Conservation (phyloP, 2,329 filamentous ascomycete genomes). For the Fusarium liriodendri region DNA sequence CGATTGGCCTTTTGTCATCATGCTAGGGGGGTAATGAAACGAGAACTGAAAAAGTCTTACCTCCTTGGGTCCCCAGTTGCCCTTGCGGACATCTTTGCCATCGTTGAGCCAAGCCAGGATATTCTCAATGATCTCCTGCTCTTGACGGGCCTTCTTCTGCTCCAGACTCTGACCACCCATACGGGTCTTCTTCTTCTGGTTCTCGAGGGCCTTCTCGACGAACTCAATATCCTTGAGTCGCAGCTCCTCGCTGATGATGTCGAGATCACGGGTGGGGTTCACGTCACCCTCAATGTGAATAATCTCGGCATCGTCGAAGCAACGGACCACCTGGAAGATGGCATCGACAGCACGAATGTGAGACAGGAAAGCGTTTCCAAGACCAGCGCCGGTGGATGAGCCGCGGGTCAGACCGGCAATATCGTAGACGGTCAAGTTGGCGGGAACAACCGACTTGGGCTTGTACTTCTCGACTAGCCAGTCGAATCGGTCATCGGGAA, state of each 20-base stretch:
- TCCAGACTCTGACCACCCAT: conserved; percentile 95
- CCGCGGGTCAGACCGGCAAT: conserved; percentile 97
- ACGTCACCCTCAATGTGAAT: conserved; percentile 99
- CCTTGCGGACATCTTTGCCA: conserved; percentile 94
- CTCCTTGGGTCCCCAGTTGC: conserved; percentile 92
- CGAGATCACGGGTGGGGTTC: conserved; percentile 91
- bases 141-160: conserved; percentile 97
- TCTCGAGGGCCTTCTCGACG: conserved; percentile 93
- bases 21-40: conserved; percentile 53
- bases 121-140: conserved; percentile 93
- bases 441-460: conserved; percentile 96
- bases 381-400: conserved; percentile 95
- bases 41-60: conserved; percentile 66
- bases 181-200: conserved; percentile 91
- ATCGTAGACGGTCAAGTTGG: conserved; percentile 98
- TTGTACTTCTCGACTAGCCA: conserved; percentile 97
- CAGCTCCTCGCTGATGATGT: conserved; percentile 97
- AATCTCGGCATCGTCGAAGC: conserved; percentile 99
- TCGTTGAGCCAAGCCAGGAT: conserved; percentile 84
- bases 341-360: conserved; percentile 98
- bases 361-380: conserved; percentile 97
- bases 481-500: conserved; percentile 95
- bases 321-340: conserved; percentile 96
- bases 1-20: conserved; percentile 99
- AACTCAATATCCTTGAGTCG: conserved; percentile 99